A percentile compares a stretch with the other conserved stretches of the same genome.
These are phyloP conservation scores for Cadophora sp. DNA, from an alignment of 2,329 filamentous ascomycete species.

Conservation along the genomic window DNA sequence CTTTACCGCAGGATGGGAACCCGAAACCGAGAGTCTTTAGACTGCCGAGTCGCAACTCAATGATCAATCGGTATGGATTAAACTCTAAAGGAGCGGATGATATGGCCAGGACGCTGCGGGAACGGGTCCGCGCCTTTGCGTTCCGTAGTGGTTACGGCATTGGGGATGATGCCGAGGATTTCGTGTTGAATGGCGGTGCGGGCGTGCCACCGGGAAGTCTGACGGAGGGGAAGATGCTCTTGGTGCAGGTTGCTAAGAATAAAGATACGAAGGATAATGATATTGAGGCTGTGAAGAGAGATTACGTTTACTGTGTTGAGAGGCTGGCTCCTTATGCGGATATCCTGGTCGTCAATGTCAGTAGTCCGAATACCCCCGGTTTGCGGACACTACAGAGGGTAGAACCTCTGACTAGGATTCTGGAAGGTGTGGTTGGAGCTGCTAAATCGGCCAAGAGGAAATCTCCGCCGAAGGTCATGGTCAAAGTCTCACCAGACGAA, in stretches of 20 bases:
- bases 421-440: slow-evolving; percentile 82
- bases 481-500: slow-evolving; percentile 97
- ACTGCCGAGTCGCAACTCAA: slow-evolving; percentile 79
- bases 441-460: slow-evolving; percentile 73
- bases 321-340: slow-evolving; percentile 88
- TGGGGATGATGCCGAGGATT: slow-evolving; percentile 67
- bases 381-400: slow-evolving; percentile 85
- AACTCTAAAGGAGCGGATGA: slow-evolving; percentile 91
- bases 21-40: slow-evolving; percentile 88
- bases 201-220: slow-evolving; percentile 85
- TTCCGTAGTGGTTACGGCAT: slow-evolving; percentile 70
- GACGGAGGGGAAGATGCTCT: slow-evolving; percentile 75
- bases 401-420: slow-evolving; percentile 80
- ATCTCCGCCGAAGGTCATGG: slow-evolving; percentile 85
- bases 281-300: slow-evolving; percentile 78
- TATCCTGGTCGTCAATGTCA: slow-evolving; percentile 97
- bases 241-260: slow-evolving; percentile 97
- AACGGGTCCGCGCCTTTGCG: slow-evolving; percentile 80
- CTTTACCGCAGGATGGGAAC: slow-evolving; percentile 87
- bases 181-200: slow-evolving; percentile 79
- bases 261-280: slow-evolving; percentile 88
- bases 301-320: slow-evolving; percentile 90
- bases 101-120: slow-evolving; percentile 79
- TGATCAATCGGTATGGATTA: slow-evolving; percentile 96
- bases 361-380: slow-evolving; percentile 93